These are phyloP conservation scores for Pyropia yezoensis DNA, from an alignment of 23 red algal species.

Conservation along the genomic window DNA sequence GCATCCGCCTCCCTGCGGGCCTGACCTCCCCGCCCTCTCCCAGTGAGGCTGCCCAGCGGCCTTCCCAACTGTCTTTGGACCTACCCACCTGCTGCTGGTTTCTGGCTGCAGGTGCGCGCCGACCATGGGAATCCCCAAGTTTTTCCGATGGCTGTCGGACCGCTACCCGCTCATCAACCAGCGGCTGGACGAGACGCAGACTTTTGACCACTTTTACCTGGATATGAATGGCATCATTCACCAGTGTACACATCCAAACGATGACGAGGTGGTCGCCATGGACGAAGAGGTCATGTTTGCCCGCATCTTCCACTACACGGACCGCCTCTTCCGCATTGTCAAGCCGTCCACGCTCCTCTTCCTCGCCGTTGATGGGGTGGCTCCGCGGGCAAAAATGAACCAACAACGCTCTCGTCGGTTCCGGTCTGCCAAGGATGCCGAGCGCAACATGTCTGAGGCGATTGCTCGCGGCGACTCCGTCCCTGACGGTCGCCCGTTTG, in stretches of 20 bases:
- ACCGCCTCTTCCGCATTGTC: constrained; percentile 87
- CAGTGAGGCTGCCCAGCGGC: too few species aligned
- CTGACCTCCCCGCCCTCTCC: too few species aligned
- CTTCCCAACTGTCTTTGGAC: too few species aligned
- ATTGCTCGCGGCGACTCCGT: constrained; percentile 56
- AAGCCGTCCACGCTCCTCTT: constrained; percentile 66
- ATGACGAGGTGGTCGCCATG: constrained; percentile 34
- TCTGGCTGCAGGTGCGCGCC: background rate
- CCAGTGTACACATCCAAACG: constrained; percentile 81
- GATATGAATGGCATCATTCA: constrained; percentile 99
- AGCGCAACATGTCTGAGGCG: constrained; percentile 64
- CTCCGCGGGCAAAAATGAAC: constrained; percentile 98
- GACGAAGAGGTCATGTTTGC: constrained; percentile 78
- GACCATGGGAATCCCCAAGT: constrained; percentile 88
- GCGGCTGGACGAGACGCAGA: constrained; percentile 77
- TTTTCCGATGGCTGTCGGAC: constrained; percentile 94
- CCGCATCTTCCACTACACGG: constrained; percentile 82
- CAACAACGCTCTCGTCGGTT: constrained; percentile 92
- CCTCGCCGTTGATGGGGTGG: constrained; percentile 95
- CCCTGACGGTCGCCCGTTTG: constrained; percentile 56
- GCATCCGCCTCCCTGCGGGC: too few species aligned
- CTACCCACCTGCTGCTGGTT: too few species aligned
- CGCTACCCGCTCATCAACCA: constrained; percentile 95
- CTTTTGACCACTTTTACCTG: constrained; percentile 98
- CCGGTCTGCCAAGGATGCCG: constrained; percentile 92